Evolutionary conservation across 2,329 filamentous ascomycete species (phyloP).

Genomic region (Alternaria arbusti): DNA sequence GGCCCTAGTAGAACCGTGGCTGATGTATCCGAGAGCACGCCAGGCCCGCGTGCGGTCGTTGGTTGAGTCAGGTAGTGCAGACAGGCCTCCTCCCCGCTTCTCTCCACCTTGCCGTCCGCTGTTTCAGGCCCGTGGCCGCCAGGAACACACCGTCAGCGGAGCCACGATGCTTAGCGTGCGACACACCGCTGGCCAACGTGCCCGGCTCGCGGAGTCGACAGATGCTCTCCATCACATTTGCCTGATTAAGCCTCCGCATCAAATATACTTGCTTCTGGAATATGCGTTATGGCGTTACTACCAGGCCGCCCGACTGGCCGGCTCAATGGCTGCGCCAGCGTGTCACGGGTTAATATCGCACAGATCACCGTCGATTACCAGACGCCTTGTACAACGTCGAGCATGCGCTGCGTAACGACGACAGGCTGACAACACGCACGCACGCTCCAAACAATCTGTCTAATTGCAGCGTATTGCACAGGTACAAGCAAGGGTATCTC

Average conservation of each 20-base stretch:
- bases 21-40: slow-evolving; percentile 20
- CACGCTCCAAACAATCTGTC: slow-evolving; percentile 20
- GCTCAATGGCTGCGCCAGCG: slow-evolving; percentile 14
- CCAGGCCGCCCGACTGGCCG: slow-evolving; percentile 10
- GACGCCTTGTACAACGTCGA: slow-evolving; percentile 26
- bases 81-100: slow-evolving; percentile 19
- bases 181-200: slow-evolving; percentile 28
- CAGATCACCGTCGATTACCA: slow-evolving; percentile 12
- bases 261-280: slow-evolving; percentile 19
- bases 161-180: slow-evolving; percentile 20
- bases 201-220: slow-evolving; percentile 14
- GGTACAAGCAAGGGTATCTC: slow-evolving; percentile 40
- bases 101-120: slow-evolving; percentile 27
- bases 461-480: slow-evolving; percentile 14
- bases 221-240: background rate
- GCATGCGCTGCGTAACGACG: slow-evolving; percentile 32
- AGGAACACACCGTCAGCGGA: slow-evolving; percentile 21
- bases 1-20: slow-evolving; percentile 20
- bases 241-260: background rate
- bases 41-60: slow-evolving; percentile 19
- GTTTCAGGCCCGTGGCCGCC: slow-evolving; percentile 32
- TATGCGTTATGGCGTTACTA: background rate
- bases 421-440: slow-evolving; percentile 19
- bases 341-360: slow-evolving; percentile 22
- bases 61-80: slow-evolving; percentile 10